A percentile compares a stretch with the other conserved stretches of the same genome.
These are phyloP conservation scores for Colletotrichum sidae DNA, from an alignment of 2,329 filamentous ascomycete species.

Conservation along the genomic window DNA sequence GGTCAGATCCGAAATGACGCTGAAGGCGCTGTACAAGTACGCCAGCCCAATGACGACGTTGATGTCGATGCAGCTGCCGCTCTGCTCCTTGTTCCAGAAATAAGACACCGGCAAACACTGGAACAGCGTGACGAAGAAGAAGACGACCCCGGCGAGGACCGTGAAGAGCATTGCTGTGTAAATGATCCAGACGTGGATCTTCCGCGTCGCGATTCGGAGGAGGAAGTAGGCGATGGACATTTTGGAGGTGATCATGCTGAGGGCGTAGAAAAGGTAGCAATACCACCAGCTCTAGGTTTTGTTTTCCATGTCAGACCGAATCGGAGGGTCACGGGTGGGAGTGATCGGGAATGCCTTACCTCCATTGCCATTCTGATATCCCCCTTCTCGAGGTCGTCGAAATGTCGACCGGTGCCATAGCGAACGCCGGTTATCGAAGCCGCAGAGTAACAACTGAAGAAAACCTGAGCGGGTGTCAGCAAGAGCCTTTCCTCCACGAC, in stretches of 20 bases:
- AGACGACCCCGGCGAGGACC: constrained; percentile 50
- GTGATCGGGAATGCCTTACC: constrained; percentile 40
- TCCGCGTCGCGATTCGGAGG: constrained; percentile 52
- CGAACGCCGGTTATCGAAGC: constrained; percentile 50
- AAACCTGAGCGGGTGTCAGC: constrained; percentile 39
- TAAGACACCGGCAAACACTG: constrained; percentile 54
- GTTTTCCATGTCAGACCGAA: not conserved
- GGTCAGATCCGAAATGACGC: constrained; percentile 62
- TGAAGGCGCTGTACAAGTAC: constrained; percentile 63
- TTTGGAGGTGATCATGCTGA: constrained; percentile 52
- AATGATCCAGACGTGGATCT: constrained; percentile 49
- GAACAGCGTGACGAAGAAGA: constrained; percentile 56
- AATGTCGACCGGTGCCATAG: constrained; percentile 55
- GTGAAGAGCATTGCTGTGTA: constrained; percentile 50
- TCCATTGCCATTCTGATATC: constrained; percentile 48
- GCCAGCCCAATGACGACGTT: constrained; percentile 63
- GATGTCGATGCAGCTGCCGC: constrained; percentile 51
- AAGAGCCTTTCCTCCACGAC: not conserved
- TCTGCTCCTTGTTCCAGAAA: constrained; percentile 52
- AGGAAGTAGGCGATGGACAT: constrained; percentile 57
- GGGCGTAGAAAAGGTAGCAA: constrained; percentile 51
- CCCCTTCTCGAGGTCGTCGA: constrained; percentile 43
- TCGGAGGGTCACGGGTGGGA: not conserved
- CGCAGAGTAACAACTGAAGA: constrained; percentile 51
- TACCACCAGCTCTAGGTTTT: constrained; percentile 50